phyloP scores from a whole-genome alignment of 1,284 basidiomycete species.

The Sporisorium sorghi region DNA sequence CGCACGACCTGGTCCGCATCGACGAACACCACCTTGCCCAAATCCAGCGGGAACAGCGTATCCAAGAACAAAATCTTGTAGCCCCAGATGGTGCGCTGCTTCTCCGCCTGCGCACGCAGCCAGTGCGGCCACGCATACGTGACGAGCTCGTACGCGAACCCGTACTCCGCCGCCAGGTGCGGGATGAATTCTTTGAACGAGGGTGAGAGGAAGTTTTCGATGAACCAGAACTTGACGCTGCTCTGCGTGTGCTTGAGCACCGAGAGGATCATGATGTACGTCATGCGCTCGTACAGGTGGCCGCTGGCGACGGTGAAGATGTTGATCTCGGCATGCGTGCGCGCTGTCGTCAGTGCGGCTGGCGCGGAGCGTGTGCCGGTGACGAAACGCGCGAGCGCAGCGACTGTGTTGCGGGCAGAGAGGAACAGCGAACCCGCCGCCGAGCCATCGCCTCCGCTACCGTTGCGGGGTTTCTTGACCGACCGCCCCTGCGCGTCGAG shows the following conservation, averaged over 20 bases:
- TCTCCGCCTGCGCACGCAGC: constrained; percentile 95
- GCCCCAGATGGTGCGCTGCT: constrained; percentile 99
- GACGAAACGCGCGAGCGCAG: constrained; percentile 9
- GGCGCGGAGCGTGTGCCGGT: background rate
- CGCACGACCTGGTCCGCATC: constrained; percentile 89
- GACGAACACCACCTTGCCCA: constrained; percentile 98
- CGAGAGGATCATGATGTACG: constrained; percentile 96
- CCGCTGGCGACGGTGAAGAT: constrained; percentile 99
- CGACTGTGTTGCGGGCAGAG: constrained; percentile 21
- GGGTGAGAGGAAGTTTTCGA: constrained; percentile 97
- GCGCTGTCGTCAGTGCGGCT: background rate
- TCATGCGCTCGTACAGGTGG: constrained; percentile 95
- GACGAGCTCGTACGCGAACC: constrained; percentile 94
- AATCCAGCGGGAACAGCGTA: constrained; percentile 96
- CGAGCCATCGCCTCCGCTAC: background rate
- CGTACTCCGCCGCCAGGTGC: constrained; percentile 86
- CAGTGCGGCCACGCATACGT: constrained; percentile 99
- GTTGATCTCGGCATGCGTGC: constrained; percentile 79
- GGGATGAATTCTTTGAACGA: constrained; percentile 97
- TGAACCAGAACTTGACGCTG: constrained; percentile 99
- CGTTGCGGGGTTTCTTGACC: constrained; percentile 4
- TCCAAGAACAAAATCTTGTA: constrained; percentile 98
- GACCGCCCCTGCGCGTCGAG: constrained; percentile 41
- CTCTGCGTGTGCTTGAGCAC: constrained; percentile 92
- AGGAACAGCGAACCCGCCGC: constrained; percentile 16